Evolutionary conservation across 2,329 filamentous ascomycete genomes (phyloP), one percentile per base, ranked within the genome.

Genomic region (Ramularia collo-cygni): DNA sequence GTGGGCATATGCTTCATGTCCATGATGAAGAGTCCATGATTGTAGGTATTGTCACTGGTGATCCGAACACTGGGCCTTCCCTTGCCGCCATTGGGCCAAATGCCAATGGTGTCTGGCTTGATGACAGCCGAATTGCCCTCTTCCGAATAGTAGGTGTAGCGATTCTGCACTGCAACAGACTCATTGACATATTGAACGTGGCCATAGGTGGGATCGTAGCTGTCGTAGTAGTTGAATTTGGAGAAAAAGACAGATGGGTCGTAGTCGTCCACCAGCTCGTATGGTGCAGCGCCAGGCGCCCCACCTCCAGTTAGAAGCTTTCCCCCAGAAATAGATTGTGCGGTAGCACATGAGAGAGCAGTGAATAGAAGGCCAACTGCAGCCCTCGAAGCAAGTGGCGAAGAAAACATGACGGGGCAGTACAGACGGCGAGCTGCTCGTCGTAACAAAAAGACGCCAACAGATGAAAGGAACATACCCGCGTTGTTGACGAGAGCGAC

Each of bases 151-250:
- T 43, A 51, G 39, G 53, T 50, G 27, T 58, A 59, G 30, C 56
- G 56, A 44, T 64, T 61, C 2, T 48, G 43, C n/a, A 43, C 34
- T 2, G 64, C 63, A 1, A 64, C 58, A 1, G 54, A 40, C 32
- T 57, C 51, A 47, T 65, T 60, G 14, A 72, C 67, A 48, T 67
- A 72, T 43, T 63, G 55, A 2, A 64, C 61, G 38, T 54, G 52
- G 10, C 55, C 51, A 31, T 53, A 50, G 7, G 60, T 63, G 4
- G 57, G 59, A 43, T 62, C 60, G 10, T 50, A 51, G 3, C 28
- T 42, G 34, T 48, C 55, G 45, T 56, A 61, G 44, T 55, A 64
- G 32, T 55, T 54, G 52, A 62, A 62, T 29, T 62, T 62, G 40
- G 53, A 44, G 48, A 63, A 60, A 45, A 63, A 62, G 31, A 32